phyloP scores from a whole-genome alignment of 2,329 filamentous ascomycete species.

The Aspergillus tanneri region DNA sequence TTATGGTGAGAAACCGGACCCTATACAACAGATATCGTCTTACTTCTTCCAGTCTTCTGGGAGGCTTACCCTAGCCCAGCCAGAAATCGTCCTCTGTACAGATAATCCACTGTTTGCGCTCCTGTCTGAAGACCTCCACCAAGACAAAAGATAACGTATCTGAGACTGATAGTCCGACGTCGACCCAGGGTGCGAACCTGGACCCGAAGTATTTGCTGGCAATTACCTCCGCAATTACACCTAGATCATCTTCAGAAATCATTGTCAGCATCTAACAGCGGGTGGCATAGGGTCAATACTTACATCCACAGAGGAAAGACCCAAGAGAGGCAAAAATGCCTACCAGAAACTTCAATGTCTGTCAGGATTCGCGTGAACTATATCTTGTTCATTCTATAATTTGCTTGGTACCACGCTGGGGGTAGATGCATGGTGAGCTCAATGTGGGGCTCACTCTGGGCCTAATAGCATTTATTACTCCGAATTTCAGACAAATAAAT shows the following conservation, averaged over 20 bases:
- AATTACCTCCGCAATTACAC: conserved; percentile 61
- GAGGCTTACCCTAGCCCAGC: conserved; percentile 53
- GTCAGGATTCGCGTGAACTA: conserved; percentile 13
- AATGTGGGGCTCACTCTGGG: neutral
- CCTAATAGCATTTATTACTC: neutral
- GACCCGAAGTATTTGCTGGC: conserved; percentile 36
- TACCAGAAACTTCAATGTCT: conserved; percentile 52
- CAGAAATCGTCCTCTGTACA: conserved; percentile 69
- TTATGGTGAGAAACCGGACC: conserved; percentile 63
- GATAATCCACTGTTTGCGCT: conserved; percentile 58
- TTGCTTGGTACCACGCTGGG: conserved; percentile 58
- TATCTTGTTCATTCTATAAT: conserved; percentile 6
- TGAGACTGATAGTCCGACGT: conserved; percentile 68
- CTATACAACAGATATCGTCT: conserved; percentile 46
- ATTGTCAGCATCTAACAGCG: conserved; percentile 4
- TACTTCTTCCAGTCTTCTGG: neutral
- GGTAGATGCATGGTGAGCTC: conserved; percentile 51
- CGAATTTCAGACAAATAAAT: neutral
- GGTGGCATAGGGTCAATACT: conserved; percentile 5
- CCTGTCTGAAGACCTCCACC: conserved; percentile 73
- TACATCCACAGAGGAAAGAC: conserved; percentile 57
- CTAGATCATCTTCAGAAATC: conserved; percentile 49
- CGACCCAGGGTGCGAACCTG: conserved; percentile 58
- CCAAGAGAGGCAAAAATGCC: conserved; percentile 60
- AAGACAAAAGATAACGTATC: conserved; percentile 68